phyloP scores from a whole-genome alignment of 2,329 filamentous ascomycete species.

The Fusarium pseudograminearum region DNA sequence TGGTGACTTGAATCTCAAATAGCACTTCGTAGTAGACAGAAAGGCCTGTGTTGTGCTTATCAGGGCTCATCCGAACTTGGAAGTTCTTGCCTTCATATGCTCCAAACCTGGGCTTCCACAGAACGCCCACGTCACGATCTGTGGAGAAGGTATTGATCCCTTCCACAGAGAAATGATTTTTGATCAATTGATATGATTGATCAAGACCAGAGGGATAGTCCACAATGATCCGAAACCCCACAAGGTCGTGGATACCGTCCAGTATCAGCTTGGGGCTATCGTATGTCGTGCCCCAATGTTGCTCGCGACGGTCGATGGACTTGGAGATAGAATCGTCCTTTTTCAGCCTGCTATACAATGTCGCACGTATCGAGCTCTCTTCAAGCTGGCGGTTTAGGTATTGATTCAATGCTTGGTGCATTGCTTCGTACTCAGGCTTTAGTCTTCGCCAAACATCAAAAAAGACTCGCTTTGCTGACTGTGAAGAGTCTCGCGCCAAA shows the following conservation, averaged over 20 bases:
- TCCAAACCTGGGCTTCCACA: not conserved
- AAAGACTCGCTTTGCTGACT: not conserved
- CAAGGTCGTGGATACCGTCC: not conserved
- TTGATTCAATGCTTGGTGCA: not conserved
- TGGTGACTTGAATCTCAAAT: not conserved
- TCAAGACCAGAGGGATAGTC: not conserved
- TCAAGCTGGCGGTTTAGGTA: not conserved
- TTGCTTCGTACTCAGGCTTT: not conserved
- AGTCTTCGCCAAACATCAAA: not conserved
- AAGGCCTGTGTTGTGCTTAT: accelerated
- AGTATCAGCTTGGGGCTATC: not conserved
- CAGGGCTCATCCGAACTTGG: not conserved
- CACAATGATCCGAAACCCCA: not conserved
- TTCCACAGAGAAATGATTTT: not conserved
- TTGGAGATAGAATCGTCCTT: not conserved
- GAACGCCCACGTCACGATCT: not conserved
- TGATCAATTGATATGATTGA: not conserved
- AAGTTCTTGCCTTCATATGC: not conserved
- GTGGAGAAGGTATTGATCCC: not conserved
- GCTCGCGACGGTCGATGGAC: not conserved
- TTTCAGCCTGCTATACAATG: not conserved
- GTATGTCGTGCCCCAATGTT: not conserved
- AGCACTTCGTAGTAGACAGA: not conserved
- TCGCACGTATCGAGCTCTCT: not conserved
- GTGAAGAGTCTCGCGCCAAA: not conserved